Evolutionary conservation across 2,329 filamentous ascomycete genomes (phyloP).

Genomic region (Aspergillus tanneri): DNA sequence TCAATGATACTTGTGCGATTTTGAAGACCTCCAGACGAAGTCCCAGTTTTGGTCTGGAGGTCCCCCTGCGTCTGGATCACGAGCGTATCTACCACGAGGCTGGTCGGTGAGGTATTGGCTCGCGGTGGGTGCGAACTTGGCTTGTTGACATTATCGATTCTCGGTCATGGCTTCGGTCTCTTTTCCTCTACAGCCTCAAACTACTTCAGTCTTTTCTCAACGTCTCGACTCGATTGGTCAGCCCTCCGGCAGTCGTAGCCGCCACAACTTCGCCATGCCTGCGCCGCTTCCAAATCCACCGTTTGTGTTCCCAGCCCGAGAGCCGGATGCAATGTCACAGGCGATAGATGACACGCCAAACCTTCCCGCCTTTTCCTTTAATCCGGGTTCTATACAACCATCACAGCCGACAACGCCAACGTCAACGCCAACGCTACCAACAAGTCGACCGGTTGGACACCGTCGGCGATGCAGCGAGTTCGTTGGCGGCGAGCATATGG

Average conservation of each 20-base stretch:
- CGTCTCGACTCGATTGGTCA: slow-evolving; percentile 27
- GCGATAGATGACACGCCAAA: slow-evolving; percentile 50
- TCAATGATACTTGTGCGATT: slow-evolving; percentile 24
- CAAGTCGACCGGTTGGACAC: slow-evolving; percentile 58
- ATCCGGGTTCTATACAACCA: slow-evolving; percentile 32
- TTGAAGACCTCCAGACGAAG: slow-evolving; percentile 30
- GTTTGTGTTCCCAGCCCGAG: slow-evolving; percentile 61
- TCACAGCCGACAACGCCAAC: slow-evolving; percentile 56
- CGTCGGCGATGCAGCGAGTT: slow-evolving; percentile 82
- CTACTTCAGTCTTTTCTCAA: slow-evolving; percentile 26
- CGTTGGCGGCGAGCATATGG: slow-evolving; percentile 63
- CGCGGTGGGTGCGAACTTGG: slow-evolving; percentile 5
- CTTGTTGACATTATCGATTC: slow-evolving; percentile 7
- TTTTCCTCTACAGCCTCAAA: slow-evolving; percentile 33
- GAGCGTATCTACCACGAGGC: slow-evolving; percentile 7
- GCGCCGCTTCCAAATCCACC: slow-evolving; percentile 57
- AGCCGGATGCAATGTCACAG: slow-evolving; percentile 29
- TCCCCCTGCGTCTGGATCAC: slow-evolving; percentile 24
- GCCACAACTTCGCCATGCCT: slow-evolving; percentile 31
- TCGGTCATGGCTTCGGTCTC: slow-evolving; percentile 39
- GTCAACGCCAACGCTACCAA: slow-evolving; percentile 56
- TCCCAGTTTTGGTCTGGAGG: slow-evolving; percentile 30
- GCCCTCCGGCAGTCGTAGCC: slow-evolving; percentile 21
- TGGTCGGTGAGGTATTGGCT: slow-evolving; percentile 5
- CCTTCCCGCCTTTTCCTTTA: slow-evolving; percentile 43